Base-by-base conservation (phyloP, 2,329 filamentous ascomycete genomes). In the Aspergillus pseudoterreus region DNA sequence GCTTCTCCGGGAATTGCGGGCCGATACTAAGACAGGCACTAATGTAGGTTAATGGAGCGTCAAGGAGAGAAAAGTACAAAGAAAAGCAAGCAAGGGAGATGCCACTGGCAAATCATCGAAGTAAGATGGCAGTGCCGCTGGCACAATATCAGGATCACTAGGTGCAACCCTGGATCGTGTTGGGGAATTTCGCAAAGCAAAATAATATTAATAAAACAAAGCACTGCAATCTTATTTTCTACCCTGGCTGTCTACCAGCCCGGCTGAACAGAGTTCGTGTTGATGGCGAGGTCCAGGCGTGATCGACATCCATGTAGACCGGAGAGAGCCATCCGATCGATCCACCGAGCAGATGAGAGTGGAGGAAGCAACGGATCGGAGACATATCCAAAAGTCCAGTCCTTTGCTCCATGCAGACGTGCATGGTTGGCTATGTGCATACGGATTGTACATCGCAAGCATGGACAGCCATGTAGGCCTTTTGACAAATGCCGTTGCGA, bases 21-120 rank as follows among this genome's bases (percentile, higher is more conserved):
- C 50, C 33, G 45, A 49, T n/a, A 35, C 47, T 49, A 39, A 57
- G 55, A 61, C 53, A 59, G 41, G 50, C 57, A 53, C 47, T 45
- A 47, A 41, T 44, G 38, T 36, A 47, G 46, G 39, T 21, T 21
- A 21, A 39, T 39, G 44, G 35, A 19, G 41, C 39, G 44, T 24
- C 30, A n/a, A 30, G 33, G n/a, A 32, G 43, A 15, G 47, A 47
- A 43, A 47, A 44, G 47, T 33, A 49, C 17, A 43, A 48, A 43
- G 19, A 51, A 48, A 51, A 50, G 49, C 47, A 59, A 56, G 59
- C 59, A 61, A 61, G 59, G 58, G 58, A 55, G 54, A 48, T 30
- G 10, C 15, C 39, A n/a, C 19, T 12, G 35, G 27, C 50, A 50
- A 58, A 58, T 55, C 52, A 57, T 46, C 54, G 54, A 53, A 48